phyloP scores from a whole-genome alignment of 2,329 filamentous ascomycete genomes.

The Xylariaceae sp. region DNA sequence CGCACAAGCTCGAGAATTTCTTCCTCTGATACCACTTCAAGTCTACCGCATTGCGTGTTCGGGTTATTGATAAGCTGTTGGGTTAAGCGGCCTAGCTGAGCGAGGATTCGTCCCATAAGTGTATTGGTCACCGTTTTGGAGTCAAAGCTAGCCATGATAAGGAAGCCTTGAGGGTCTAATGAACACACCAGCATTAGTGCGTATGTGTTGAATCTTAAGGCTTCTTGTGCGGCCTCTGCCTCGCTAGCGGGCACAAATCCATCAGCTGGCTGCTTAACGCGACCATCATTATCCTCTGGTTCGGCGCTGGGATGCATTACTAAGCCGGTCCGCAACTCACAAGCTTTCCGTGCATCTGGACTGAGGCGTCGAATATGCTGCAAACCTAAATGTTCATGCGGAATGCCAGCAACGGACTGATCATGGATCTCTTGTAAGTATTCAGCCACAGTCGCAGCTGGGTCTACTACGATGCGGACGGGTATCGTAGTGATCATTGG shows the following conservation, averaged over 20 bases:
- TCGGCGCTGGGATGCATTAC: constrained; percentile 56
- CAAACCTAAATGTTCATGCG: constrained; percentile 68
- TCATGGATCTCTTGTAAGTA: constrained; percentile 64
- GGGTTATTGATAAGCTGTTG: constrained; percentile 53
- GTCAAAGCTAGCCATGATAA: constrained; percentile 69
- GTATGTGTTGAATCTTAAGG: constrained; percentile 64
- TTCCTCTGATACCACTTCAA: constrained; percentile 43
- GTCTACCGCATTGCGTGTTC: constrained; percentile 40
- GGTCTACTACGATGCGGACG: constrained; percentile 55
- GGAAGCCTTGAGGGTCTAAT: constrained; percentile 59
- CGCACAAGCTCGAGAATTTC: constrained; percentile 44
- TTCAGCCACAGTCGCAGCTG: constrained; percentile 50
- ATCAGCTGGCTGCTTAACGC: constrained; percentile 51
- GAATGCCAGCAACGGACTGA: constrained; percentile 61
- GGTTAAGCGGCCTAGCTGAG: constrained; percentile 58
- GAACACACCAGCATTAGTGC: constrained; percentile 71
- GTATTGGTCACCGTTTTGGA: constrained; percentile 60
- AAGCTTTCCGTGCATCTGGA: constrained; percentile 59
- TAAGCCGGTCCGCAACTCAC: constrained; percentile 60
- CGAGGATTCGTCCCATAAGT: constrained; percentile 59
- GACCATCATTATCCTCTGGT: constrained; percentile 32
- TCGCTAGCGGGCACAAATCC: constrained; percentile 62
- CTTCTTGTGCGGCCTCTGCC: constrained; percentile 63
- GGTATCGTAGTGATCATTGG: constrained; percentile 68
- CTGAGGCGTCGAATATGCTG: constrained; percentile 65